Evolutionary conservation across 345 rosid species (phyloP), one percentile per base, ranked within the genome.

Genomic region (Hibiscus tridactylites): DNA sequence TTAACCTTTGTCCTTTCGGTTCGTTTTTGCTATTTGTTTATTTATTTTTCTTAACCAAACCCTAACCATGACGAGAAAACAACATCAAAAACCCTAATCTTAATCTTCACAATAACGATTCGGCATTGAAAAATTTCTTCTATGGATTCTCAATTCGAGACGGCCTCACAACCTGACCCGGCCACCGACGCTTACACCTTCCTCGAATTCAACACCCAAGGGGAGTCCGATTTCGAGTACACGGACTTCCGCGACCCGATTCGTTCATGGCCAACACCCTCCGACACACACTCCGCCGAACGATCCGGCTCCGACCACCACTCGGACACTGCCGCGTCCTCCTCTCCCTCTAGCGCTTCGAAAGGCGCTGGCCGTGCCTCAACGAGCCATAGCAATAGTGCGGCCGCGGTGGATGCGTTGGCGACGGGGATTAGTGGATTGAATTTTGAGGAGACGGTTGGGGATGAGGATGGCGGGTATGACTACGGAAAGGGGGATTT

Each of bases 221-320:
- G 98, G 21, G 99, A 95, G 80, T 84, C 98, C 68, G 98, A 96
- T 72, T 96, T 96, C 75, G 98, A 96, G 83, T 96, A 88, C 82
- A 87, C 90, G 1, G 99, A 92, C 79, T 96, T 92, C 79, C 87
- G 90, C 54, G 89, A 95, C 46, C 86, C 90, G 49, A 82, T 85
- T 73, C 76, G 76, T 56, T 84, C 87, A 5, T 95, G 99, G 98
- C 97, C 93, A 2, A 95, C 97, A 2, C 97, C 97, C 4, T 95
- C 99, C 4, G 98, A 94, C 78, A 84, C 96, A 16, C 76, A 79
- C 13, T 83, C 81, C 42, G 83, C 80, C 6, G 86, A 86, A 17
- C 74, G 86, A 62, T 76, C 87, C 17, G 29, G 73, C 6, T 28
- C 86, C 11, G 86, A 88, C 79, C 90, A 80, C 76, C 87, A 82